phyloP scores from a whole-genome alignment of 805 yeast species.

The Torulaspora delbrueckii region DNA sequence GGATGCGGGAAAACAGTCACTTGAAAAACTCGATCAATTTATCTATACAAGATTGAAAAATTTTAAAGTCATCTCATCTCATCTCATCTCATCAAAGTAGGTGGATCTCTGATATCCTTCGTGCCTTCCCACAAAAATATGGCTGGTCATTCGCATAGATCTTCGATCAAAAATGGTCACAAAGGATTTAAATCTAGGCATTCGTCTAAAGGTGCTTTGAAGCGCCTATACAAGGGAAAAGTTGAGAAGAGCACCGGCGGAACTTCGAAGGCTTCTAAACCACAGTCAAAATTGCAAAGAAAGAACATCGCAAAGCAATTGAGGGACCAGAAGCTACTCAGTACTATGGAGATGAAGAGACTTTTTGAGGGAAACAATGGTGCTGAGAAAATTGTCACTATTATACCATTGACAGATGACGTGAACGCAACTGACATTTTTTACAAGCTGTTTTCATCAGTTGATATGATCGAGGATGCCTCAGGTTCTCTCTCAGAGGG shows the following conservation, averaged over 20 bases:
- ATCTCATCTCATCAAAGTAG: constrained; percentile 4
- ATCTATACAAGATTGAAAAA: constrained; percentile 7
- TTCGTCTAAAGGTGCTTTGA: constrained; percentile 81
- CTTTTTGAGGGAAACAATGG: constrained; percentile 77
- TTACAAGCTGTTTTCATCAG: constrained; percentile 42
- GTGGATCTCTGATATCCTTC: background rate
- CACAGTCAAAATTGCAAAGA: constrained; percentile 54
- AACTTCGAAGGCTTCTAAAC: constrained; percentile 41
- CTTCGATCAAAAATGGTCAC: constrained; percentile 76
- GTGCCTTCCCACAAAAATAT: constrained; percentile 29
- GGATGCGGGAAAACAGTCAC: constrained; percentile 6
- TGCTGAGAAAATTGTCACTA: constrained; percentile 76
- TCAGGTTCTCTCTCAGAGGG: constrained; percentile 30
- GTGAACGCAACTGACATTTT: constrained; percentile 53
- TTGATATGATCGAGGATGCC: constrained; percentile 36
- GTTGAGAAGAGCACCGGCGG: constrained; percentile 56
- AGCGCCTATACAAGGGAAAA: constrained; percentile 77
- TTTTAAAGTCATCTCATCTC: constrained; percentile 12
- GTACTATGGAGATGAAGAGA: constrained; percentile 53
- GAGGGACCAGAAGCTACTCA: constrained; percentile 63
- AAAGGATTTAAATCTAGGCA: constrained; percentile 91
- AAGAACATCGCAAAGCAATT: constrained; percentile 75
- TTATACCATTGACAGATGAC: constrained; percentile 75
- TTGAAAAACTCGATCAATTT: background rate
- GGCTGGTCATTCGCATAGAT: constrained; percentile 81